A percentile compares a stretch with the other conserved stretches of the same genome.
phyloP scores from a whole-genome alignment of 768 basidiomycete genomes.

The Hericium erinaceus region DNA sequence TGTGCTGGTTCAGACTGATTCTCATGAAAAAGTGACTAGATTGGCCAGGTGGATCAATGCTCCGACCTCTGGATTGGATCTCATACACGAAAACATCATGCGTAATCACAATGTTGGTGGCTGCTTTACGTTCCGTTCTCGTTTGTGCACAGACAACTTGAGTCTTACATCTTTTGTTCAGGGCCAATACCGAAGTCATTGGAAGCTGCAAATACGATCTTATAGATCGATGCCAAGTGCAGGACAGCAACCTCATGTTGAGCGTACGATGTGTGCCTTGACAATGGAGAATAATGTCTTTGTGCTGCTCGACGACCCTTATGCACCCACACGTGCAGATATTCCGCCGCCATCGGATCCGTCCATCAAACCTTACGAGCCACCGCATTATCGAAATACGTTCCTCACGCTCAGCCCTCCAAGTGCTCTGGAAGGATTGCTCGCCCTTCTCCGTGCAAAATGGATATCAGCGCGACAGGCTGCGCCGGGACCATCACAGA shows the following conservation, averaged over 20 bases:
- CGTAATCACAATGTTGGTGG: conserved; percentile 57
- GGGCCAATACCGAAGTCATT: conserved; percentile 54
- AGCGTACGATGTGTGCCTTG: conserved; percentile 66
- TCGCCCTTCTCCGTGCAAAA: conserved; percentile 63
- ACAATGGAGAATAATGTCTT: conserved; percentile 79
- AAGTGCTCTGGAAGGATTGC: conserved; percentile 63
- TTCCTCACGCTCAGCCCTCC: conserved; percentile 71
- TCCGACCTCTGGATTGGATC: conserved; percentile 59
- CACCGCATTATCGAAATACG: conserved; percentile 62
- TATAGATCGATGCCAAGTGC: conserved; percentile 67
- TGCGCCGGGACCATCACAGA: conserved; percentile 23
- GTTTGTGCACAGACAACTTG: conserved; percentile 8
- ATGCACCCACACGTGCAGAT: conserved; percentile 59
- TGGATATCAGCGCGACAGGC: conserved; percentile 54
- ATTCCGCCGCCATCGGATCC: conserved; percentile 26
- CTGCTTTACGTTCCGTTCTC: conserved; percentile 3
- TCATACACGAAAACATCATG: conserved; percentile 59
- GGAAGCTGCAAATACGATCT: conserved; percentile 63
- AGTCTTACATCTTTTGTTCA: conserved; percentile 18
- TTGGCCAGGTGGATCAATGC: conserved; percentile 79
- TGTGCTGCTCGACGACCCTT: conserved; percentile 68
- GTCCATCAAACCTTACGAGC: conserved; percentile 17
- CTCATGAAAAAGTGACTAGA: conserved; percentile 24
- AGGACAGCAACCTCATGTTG: conserved; percentile 40
- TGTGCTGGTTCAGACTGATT: neutral